Base-by-base conservation (phyloP, 345 rosid species). In the Populus nigra region DNA sequence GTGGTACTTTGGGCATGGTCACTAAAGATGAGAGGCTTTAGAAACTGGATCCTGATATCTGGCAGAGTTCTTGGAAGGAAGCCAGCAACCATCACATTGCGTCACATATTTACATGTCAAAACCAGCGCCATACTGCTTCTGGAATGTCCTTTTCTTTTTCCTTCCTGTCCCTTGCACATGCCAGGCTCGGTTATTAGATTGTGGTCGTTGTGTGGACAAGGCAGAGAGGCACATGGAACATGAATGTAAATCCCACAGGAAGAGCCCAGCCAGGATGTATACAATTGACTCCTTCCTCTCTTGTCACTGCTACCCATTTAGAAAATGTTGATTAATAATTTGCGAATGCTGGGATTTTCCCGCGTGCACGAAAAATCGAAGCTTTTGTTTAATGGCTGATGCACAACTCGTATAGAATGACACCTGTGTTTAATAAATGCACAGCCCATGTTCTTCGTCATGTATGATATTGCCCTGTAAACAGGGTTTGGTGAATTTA, bases 151-250 rank as follows among this genome's bases (percentile, higher is more conserved):
- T 79, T 69, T 77, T 72, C 23, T 50, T 33, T 33, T 33, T 33
- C 33, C 79, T 20, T 61, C 12, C 5, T 22, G 13, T 83, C 80
- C 62, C 25, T 36, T 27, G 83, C 85, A 78, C 84, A 79, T 84
- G 84, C 80, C 16, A 29, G 73, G 73, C 53, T 71, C 65, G 59
- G 78, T 27, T 23, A 39, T 5, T 41, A 59, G 5, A 16, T 9
- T 20, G 39, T 31, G 27, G 39, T 16, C n/a, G 22, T 16, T 29
- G 69, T 27, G 39, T 7, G 69, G 38, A 16, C n/a, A 27, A 18
- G 69, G 17, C 38, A 65, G 22, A 13, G 35, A 31, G 0, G 38
- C 39, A 65, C 69, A 65, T 65, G 22, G 39, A 13, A 65, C 41
- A 13, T 31, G 41, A 5, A 33, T 15, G 22, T 12, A 33, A 8